These are phyloP conservation scores for Chlorella sp. DNA, from an alignment of 139 green algal species.

Conservation along the genomic window DNA sequence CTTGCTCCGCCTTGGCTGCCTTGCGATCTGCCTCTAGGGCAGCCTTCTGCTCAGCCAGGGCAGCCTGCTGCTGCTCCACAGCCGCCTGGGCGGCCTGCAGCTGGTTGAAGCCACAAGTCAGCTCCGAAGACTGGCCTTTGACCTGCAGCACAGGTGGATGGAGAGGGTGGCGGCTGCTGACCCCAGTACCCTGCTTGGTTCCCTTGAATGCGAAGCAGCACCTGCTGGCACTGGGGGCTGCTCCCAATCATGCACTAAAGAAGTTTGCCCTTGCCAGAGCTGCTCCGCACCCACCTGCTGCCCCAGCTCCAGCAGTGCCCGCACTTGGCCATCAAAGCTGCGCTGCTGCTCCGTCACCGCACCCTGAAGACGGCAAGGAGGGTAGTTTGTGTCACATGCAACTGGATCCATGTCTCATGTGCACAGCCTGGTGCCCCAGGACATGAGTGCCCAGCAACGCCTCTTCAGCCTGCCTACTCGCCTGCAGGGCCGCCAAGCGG, in stretches of 20 bases:
- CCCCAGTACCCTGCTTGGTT: no score
- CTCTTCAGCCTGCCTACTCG: no score
- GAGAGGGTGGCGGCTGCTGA: no score
- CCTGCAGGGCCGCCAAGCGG: constrained; percentile 15
- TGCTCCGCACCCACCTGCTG: constrained; percentile 1
- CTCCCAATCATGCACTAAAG: no score
- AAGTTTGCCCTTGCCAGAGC: background rate
- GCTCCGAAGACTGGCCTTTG: constrained; percentile 29
- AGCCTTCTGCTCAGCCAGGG: background rate
- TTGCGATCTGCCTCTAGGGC: background rate
- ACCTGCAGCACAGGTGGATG: background rate
- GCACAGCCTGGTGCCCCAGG: no score
- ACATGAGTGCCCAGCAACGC: no score
- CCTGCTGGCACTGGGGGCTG: no score
- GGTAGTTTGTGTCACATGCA: no score
- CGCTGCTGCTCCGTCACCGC: constrained; percentile 19
- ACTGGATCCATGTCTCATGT: no score
- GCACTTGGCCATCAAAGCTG: constrained; percentile 13
- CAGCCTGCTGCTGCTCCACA: constrained; percentile 13
- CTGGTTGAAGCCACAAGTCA: background rate
- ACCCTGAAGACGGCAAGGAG: no score
- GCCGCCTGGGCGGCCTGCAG: constrained; percentile 13
- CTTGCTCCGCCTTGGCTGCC: background rate
- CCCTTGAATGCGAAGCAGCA: no score
- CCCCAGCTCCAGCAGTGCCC: constrained; percentile 14